Percentiles rank a stretch among this genome's conserved stretches.
phyloP scores from a whole-genome alignment of 2,329 filamentous ascomycete genomes.

The Thyridium curvatum region DNA sequence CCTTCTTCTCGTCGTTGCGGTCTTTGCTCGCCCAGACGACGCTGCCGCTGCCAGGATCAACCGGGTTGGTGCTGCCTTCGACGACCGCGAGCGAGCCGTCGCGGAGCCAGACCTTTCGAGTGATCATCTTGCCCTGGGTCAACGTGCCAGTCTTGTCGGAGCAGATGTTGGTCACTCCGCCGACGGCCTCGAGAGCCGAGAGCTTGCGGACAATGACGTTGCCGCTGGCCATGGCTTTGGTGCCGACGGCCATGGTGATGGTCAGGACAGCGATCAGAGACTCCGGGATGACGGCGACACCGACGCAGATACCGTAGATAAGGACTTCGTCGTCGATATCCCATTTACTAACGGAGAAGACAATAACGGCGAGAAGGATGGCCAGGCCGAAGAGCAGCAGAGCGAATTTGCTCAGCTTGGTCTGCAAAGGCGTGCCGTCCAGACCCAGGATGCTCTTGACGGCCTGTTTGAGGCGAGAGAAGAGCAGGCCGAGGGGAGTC shows the following conservation, averaged over 20 bases:
- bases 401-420: conserved; percentile 61
- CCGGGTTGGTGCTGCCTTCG: conserved; percentile 49
- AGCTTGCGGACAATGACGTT: conserved; percentile 55
- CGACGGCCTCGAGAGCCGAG: conserved; percentile 59
- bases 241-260: conserved; percentile 53
- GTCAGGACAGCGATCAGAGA: conserved; percentile 55
- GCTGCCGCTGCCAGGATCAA: conserved; percentile 53
- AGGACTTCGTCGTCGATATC: conserved; percentile 39
- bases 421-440: conserved; percentile 61
- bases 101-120: conserved; percentile 55
- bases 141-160: conserved; percentile 66
- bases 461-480: conserved; percentile 13
- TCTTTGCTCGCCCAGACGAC: conserved; percentile 36
- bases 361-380: conserved; percentile 31
- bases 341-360: conserved; percentile 32
- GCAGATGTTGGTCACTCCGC: conserved; percentile 64
- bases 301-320: conserved; percentile 40
- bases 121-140: conserved; percentile 61
- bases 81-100: conserved; percentile 46
- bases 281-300: conserved; percentile 47
- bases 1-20: conserved; percentile 25
- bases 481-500: conserved; percentile 2
- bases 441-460: conserved; percentile 35
- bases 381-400: conserved; percentile 58
- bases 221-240: conserved; percentile 46